Evolutionary conservation across 1,284 basidiomycete genomes (phyloP).

Genomic region (Moniliophthora roreri): DNA sequence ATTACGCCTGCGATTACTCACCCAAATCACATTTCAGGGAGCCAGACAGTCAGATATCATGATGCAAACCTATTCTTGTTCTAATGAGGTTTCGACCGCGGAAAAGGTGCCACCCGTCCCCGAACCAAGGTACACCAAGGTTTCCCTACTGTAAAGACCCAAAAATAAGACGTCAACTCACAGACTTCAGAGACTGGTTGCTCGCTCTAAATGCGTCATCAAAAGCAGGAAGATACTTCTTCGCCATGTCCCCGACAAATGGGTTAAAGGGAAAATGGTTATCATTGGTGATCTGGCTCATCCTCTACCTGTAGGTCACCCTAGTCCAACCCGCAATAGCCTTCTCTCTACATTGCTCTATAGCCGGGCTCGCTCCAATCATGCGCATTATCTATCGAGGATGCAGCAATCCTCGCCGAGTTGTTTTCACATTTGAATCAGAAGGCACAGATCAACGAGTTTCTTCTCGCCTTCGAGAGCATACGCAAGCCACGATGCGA

Average conservation of each 20-base stretch:
- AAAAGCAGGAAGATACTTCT: too few relatives aligned
- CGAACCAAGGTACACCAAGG: too few relatives aligned
- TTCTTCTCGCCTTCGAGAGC: conserved; percentile 45
- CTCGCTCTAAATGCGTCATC: background rate
- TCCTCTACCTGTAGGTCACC: conserved; percentile 45
- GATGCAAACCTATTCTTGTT: background rate
- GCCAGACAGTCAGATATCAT: conserved; percentile 14
- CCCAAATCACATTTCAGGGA: conserved; percentile 45
- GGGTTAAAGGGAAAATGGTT: conserved; percentile 50
- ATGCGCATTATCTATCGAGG: conserved; percentile 45
- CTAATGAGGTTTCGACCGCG: too few relatives aligned
- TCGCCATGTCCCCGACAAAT: conserved; percentile 42
- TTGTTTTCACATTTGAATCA: conserved; percentile 44
- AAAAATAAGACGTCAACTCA: too few relatives aligned
- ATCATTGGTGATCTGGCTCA: conserved; percentile 54
- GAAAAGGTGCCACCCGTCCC: too few relatives aligned
- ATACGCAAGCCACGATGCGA: conserved; percentile 37
- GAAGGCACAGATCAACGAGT: conserved; percentile 38
- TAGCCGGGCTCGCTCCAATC: conserved; percentile 56
- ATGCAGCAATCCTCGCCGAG: conserved; percentile 46
- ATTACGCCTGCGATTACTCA: background rate
- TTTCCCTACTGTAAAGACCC: too few relatives aligned
- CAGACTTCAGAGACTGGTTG: too few relatives aligned
- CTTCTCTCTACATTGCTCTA: background rate
- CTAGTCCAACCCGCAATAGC: background rate